Evolutionary conservation across 805 yeast genomes (phyloP).

Genomic region (Pichia heedii): DNA sequence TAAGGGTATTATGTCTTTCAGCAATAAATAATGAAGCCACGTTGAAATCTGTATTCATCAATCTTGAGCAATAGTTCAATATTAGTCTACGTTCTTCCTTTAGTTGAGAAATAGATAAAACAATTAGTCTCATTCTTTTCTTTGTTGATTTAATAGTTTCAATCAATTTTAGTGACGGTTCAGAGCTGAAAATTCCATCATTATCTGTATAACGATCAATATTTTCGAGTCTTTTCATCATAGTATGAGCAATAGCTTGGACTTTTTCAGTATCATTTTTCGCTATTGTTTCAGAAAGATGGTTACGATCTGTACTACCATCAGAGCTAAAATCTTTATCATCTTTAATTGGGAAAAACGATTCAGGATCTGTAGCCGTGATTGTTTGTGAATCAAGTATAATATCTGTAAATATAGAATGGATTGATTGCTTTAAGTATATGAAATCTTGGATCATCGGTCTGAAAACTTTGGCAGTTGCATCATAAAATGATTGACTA

Average conservation of each 20-base stretch:
- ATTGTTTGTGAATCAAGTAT: conserved; percentile 62
- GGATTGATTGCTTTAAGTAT: conserved; percentile 63
- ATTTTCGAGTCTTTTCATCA: conserved; percentile 38
- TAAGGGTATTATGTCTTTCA: conserved; percentile 32
- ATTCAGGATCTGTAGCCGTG: conserved; percentile 68
- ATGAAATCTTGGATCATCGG: conserved; percentile 61
- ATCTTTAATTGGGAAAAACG: conserved; percentile 36
- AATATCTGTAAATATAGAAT: conserved; percentile 47
- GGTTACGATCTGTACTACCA: conserved; percentile 15
- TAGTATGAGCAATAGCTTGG: conserved; percentile 40
- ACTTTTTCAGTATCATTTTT: background rate
- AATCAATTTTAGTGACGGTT: conserved; percentile 26
- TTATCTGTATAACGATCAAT: conserved; percentile 25
- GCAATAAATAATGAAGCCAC: conserved; percentile 44
- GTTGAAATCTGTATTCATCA: conserved; percentile 66
- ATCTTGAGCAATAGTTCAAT: conserved; percentile 64
- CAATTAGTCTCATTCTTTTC: conserved; percentile 28
- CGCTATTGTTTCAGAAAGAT: background rate
- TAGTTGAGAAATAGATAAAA: conserved; percentile 42
- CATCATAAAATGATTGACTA: conserved; percentile 24
- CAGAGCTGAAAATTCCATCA: conserved; percentile 27
- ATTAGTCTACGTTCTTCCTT: conserved; percentile 64
- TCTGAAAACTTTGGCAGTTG: conserved; percentile 26
- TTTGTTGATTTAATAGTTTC: conserved; percentile 31
- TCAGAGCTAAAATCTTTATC: conserved; percentile 16